phyloP scores from a whole-genome alignment of 352 stramenopile genomes.

The Phytophthora tentaculata region DNA sequence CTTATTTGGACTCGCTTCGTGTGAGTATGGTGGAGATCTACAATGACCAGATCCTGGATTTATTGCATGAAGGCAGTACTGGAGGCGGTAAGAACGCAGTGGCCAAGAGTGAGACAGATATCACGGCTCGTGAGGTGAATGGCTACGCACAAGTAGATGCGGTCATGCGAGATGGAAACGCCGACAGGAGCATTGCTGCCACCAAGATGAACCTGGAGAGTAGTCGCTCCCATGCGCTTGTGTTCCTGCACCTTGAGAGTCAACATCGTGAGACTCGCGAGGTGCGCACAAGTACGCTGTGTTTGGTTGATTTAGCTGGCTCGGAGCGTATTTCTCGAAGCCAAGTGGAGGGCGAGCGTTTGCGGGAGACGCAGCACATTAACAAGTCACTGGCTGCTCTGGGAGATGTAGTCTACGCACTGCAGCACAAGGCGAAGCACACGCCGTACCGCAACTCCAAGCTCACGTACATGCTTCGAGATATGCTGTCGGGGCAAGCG shows the following conservation, averaged over 20 bases:
- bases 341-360: conserved; percentile 79
- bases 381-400: conserved; percentile 98
- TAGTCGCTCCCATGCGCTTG: conserved; percentile 84
- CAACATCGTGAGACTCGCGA: conserved; percentile 75
- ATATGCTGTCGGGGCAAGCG: conserved; percentile 90
- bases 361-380: conserved; percentile 98
- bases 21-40: conserved; percentile 99
- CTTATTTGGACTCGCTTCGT: conserved; percentile 68
- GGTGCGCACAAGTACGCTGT: conserved; percentile 89
- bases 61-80: conserved; percentile 67
- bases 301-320: conserved; percentile 98
- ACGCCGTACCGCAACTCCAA: conserved; percentile 96
- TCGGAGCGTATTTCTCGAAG: conserved; percentile 94
- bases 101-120: conserved; percentile 76
- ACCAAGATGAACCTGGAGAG: conserved; percentile 90
- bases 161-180: conserved; percentile 75
- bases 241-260: conserved; percentile 82
- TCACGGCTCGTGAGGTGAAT: conserved; percentile 63
- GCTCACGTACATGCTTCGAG: conserved; percentile 93
- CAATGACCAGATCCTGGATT: conserved; percentile 93
- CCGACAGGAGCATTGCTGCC: conserved; percentile 82
- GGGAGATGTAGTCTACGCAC: conserved; percentile 96
- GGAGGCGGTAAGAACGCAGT: conserved; percentile 55
- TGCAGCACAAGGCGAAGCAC: conserved; percentile 93
- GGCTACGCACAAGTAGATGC: conserved; percentile 73